These are phyloP conservation scores for Candida krabiensis DNA, from an alignment of 805 yeast species.

Conservation along the genomic window DNA sequence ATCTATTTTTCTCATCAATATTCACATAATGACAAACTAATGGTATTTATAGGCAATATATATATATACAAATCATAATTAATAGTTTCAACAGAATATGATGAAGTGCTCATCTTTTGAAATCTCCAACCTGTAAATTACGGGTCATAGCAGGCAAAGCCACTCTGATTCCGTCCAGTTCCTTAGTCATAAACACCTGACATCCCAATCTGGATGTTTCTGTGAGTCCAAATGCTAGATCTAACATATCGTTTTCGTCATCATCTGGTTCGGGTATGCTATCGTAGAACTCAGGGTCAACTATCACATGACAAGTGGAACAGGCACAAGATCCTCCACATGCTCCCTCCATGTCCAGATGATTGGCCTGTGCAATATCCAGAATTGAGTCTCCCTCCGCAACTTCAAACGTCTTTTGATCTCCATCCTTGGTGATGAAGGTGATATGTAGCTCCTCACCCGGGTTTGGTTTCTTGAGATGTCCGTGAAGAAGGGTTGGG, in stretches of 20 bases:
- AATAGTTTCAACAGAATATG: constrained; percentile 1
- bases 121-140: constrained; percentile 81
- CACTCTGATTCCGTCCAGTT: constrained; percentile 88
- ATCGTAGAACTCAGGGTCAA: constrained; percentile 94
- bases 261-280: constrained; percentile 92
- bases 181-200: constrained; percentile 86
- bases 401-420: constrained; percentile 77
- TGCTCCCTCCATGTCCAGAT: constrained; percentile 95
- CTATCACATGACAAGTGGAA: constrained; percentile 94
- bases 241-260: constrained; percentile 98
- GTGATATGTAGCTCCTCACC: constrained; percentile 91
- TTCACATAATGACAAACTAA: too few species aligned
- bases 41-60: too few species aligned
- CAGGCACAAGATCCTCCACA: constrained; percentile 99
- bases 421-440: constrained; percentile 89
- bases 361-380: constrained; percentile 93
- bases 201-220: constrained; percentile 97
- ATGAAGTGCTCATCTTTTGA: constrained; percentile 50
- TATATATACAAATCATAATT: neutral
- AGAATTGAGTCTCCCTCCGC: constrained; percentile 88
- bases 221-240: constrained; percentile 93
- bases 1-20: neutral
- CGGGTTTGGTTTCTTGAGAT: constrained; percentile 83
- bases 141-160: constrained; percentile 98
- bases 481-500: constrained; percentile 60